phyloP scores from a whole-genome alignment of 164 flowering plant genomes.

The Aristolochia californica region DNA sequence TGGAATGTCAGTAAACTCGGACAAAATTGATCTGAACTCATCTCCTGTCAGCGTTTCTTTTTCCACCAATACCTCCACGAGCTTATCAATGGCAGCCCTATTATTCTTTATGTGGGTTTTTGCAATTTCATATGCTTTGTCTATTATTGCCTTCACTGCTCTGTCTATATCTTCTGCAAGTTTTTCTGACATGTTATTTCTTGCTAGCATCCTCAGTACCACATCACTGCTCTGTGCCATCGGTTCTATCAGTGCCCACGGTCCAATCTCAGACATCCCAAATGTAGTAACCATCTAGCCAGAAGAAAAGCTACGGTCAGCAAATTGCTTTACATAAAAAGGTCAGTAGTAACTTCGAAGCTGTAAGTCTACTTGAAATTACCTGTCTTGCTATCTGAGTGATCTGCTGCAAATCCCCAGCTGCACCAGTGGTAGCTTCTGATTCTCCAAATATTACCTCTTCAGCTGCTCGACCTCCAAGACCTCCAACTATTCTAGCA shows the following conservation, averaged over 20 bases:
- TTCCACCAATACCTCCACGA: constrained; percentile 60
- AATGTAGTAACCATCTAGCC: constrained; percentile 55
- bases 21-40: constrained; percentile 59
- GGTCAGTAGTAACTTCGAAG: not conserved
- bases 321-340: not conserved
- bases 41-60: constrained; percentile 67
- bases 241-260: constrained; percentile 66
- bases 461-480: constrained; percentile 76
- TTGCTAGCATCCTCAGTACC: constrained; percentile 57
- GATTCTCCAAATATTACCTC: constrained; percentile 64
- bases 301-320: not conserved
- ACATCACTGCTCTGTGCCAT: constrained; percentile 46
- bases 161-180: constrained; percentile 60
- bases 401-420: constrained; percentile 59
- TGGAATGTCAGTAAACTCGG: constrained; percentile 31
- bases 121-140: constrained; percentile 52
- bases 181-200: constrained; percentile 69
- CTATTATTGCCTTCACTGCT: constrained; percentile 31
- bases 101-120: constrained; percentile 40
- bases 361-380: not conserved
- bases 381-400: constrained; percentile 66
- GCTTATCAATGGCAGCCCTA: constrained; percentile 26
- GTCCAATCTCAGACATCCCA: constrained; percentile 82
- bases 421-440: constrained; percentile 70
- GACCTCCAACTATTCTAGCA: constrained; percentile 63